These are phyloP conservation scores for Rhododendron mucronatum DNA, from an alignment of 148 eudicot genomes.

Conservation along the genomic window DNA sequence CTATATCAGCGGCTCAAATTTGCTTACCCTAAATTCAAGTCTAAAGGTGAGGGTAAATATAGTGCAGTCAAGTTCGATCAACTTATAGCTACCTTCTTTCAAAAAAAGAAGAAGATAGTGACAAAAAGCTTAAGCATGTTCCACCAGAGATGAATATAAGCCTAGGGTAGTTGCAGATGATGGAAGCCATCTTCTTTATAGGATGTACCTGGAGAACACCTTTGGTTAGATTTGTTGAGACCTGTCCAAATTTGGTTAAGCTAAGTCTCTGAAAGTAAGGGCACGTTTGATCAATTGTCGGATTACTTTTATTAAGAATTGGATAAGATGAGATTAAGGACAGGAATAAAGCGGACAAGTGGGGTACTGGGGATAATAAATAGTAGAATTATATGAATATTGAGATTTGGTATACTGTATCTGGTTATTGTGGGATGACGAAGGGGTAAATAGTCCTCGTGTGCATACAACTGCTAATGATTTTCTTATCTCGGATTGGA, in stretches of 20 bases:
- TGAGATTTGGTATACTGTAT: no score
- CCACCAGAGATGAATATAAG: background rate
- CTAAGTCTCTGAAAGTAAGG: background rate
- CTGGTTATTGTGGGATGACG: no score
- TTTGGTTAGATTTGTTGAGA: background rate
- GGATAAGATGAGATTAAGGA: no score
- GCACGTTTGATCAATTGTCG: no score
- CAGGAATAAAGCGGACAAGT: no score
- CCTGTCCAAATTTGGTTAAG: background rate
- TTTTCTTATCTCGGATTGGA: no score
- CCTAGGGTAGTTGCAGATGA: background rate
- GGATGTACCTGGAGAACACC: background rate
- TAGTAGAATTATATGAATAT: no score
- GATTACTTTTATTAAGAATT: no score
- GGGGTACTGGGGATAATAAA: no score
- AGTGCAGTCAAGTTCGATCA: no score
- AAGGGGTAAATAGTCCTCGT: no score
- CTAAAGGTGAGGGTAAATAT: background rate
- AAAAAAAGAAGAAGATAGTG: background rate
- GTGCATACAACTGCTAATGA: background rate
- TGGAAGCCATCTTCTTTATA: background rate
- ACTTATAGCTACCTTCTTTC: no score
- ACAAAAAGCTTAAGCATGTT: background rate
- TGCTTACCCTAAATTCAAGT: background rate
- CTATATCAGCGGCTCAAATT: background rate